Percentiles rank a stretch among this genome's conserved stretches.
phyloP scores from a whole-genome alignment of 495 filamentous ascomycete species.

The Penicillium daleae region DNA sequence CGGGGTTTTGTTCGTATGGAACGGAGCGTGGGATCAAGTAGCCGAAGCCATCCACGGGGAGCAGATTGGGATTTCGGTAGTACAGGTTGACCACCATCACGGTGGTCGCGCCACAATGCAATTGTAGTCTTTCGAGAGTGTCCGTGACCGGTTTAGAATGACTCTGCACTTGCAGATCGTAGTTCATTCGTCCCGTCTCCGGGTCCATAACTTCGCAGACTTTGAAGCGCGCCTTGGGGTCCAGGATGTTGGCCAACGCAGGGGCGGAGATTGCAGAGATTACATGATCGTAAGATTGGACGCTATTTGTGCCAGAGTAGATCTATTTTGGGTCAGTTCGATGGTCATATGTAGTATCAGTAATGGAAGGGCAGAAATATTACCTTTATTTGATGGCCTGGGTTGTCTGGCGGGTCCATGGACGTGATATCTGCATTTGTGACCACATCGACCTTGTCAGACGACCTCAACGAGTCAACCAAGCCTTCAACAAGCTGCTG shows the following conservation, averaged over 20 bases:
- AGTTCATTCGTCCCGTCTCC: background rate
- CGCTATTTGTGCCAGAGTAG: constrained; percentile 3
- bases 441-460: constrained; percentile 35
- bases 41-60: constrained; percentile 76
- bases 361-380: background rate
- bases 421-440: constrained; percentile 25
- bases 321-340: constrained; percentile 16
- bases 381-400: constrained; percentile 2
- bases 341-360: background rate
- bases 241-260: constrained; percentile 32
- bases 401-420: background rate
- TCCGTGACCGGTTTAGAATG: constrained; percentile 16
- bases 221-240: constrained; percentile 8
- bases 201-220: background rate
- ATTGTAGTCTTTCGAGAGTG: constrained; percentile 43
- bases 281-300: constrained; percentile 58
- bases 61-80: constrained; percentile 65
- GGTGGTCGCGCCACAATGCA: constrained; percentile 66
- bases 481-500: constrained; percentile 41
- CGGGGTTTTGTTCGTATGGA: constrained; percentile 73
- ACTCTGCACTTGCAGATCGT: background rate
- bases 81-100: constrained; percentile 93
- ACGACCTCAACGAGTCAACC: constrained; percentile 28
- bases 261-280: constrained; percentile 70
- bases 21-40: constrained; percentile 83